Base-by-base conservation (phyloP, 306 rosid species). In the Glycine tomentella region DNA sequence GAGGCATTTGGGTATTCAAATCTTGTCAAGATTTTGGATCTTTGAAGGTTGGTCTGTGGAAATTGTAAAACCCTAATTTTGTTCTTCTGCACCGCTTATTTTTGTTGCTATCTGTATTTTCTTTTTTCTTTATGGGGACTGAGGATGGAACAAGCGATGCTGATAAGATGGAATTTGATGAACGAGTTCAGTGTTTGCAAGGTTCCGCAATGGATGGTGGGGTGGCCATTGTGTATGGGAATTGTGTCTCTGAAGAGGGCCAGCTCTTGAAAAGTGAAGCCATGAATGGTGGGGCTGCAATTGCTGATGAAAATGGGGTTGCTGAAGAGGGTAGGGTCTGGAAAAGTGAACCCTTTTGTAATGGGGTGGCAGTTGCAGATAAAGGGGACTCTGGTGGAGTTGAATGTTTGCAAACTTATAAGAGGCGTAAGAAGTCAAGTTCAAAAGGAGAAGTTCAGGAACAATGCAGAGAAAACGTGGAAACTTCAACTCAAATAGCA, bases 371-470 rank as follows among this genome's bases (percentile, higher is more conserved):
- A 3, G 49, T 36, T 13, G 70, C 49, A 3, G 48, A 64, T 13
- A 64, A 36, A 38, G 49, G 12, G 17, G 25, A 14, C 12, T 64
- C 70, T 64, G 49, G 70, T 14, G 12, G 70, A 38, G 70, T 3
- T 40, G 49, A 86, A 56, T 50, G 79, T 56, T 25, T 90, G 59
- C 86, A 33, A 64, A 92, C 95, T 69, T 92, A 92, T 86, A 90
- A 90, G 88, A 87, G 97, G 90, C 89, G 92, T 57, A 90, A 84
- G 13, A 86, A 67, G 80, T 85, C 69, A 1, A 69, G 80, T 70
- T 72, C 76, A 55, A 85, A 83, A 38, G 84, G 86, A 82, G 73
- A 66, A 73, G 78, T 76, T 67, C 85, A 55, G 57, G 90, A 83
- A 51, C 79, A 76, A 67, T 79, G 82, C 59, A 82, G 86, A 73